Conservation (phyloP, 192 early-diverging fungal species). For the Phlyctochytrium arcticum region DNA sequence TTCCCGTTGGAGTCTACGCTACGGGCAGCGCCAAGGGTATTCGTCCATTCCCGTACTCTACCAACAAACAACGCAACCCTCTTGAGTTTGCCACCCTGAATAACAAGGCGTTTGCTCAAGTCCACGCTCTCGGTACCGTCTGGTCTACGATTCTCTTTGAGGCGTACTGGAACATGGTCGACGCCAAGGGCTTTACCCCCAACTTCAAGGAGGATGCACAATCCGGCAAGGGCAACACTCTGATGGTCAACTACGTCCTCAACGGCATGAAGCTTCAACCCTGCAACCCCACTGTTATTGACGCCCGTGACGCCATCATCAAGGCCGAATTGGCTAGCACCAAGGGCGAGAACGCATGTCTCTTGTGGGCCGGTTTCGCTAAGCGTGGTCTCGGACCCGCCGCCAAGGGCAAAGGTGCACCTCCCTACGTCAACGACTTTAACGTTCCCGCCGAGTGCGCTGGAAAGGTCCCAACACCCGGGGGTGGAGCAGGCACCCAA, state of each 20-base stretch:
- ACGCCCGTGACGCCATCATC: slow-evolving; percentile 60
- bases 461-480: too few relatives aligned
- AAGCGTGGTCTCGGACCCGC: slow-evolving; percentile 57
- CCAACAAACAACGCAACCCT: slow-evolving; percentile 36
- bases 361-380: slow-evolving; percentile 56
- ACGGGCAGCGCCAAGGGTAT: slow-evolving; percentile 32
- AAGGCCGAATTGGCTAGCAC: slow-evolving; percentile 48
- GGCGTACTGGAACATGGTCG: slow-evolving; percentile 55
- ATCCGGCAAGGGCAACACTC: slow-evolving; percentile 40
- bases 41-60: slow-evolving; percentile 57
- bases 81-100: slow-evolving; percentile 26
- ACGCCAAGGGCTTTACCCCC: slow-evolving; percentile 22
- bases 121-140: slow-evolving; percentile 55
- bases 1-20: slow-evolving; percentile 42
- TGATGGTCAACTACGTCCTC: slow-evolving; percentile 51
- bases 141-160: slow-evolving; percentile 64
- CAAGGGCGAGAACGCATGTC: slow-evolving; percentile 50
- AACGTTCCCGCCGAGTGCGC: slow-evolving; percentile 13
- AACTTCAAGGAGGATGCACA: slow-evolving; percentile 13
- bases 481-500: too few relatives aligned
- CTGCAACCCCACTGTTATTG: slow-evolving; percentile 59
- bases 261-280: slow-evolving; percentile 63
- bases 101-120: slow-evolving; percentile 28
- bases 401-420: slow-evolving; percentile 18
- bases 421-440: slow-evolving; percentile 7